phyloP scores from a whole-genome alignment of 805 yeast species.

The Yarrowia osloensis region DNA sequence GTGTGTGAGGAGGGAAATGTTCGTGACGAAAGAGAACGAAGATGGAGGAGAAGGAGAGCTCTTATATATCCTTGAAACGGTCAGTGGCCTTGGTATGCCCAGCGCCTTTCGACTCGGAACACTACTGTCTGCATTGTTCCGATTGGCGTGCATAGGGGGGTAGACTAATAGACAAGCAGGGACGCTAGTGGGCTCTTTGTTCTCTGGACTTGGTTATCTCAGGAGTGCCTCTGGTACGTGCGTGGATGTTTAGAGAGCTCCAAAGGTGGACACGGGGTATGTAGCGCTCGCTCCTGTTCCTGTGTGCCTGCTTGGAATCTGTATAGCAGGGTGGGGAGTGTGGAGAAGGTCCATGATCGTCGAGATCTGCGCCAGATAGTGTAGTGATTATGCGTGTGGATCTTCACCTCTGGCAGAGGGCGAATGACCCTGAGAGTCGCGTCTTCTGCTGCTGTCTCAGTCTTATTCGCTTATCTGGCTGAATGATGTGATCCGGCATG shows the following conservation, averaged over 20 bases:
- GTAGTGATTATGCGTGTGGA: neutral
- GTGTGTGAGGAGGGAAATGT: neutral
- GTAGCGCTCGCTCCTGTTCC: neutral
- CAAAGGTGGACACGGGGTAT: neutral
- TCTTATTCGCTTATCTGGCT: neutral
- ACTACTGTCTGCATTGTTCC: neutral
- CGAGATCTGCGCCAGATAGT: slow-evolving; percentile 1
- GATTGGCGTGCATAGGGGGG: slow-evolving; percentile 11
- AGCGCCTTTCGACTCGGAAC: neutral
- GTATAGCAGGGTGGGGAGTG: neutral
- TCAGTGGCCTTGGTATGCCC: neutral
- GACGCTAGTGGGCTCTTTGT: neutral
- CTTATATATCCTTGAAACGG: neutral
- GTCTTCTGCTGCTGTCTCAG: neutral
- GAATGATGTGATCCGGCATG: slow-evolving; percentile 3
- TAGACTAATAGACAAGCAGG: neutral
- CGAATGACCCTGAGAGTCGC: neutral
- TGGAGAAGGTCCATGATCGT: neutral
- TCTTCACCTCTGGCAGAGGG: neutral
- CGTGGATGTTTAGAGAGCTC: neutral
- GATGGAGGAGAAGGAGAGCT: neutral
- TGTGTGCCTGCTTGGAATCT: neutral
- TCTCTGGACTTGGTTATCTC: neutral
- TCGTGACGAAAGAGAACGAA: neutral
- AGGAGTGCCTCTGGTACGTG: slow-evolving; percentile 16